Conservation (phyloP, 257 asterid species). For the Anisodus tanguticus region DNA sequence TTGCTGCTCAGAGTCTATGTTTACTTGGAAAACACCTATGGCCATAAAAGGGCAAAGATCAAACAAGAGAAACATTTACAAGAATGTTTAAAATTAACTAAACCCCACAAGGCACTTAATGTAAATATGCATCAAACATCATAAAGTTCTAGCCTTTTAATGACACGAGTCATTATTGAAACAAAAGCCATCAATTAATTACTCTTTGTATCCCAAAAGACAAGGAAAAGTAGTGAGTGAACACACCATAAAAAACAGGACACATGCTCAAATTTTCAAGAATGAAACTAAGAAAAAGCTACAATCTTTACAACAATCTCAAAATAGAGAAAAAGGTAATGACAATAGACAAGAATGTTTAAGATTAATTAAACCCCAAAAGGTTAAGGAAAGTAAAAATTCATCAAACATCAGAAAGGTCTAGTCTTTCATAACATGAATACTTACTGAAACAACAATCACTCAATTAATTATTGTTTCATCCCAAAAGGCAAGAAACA, state of each 20-base stretch:
- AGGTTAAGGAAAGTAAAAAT: not conserved
- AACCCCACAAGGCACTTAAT: not conserved
- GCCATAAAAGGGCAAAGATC: not conserved
- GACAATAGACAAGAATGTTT: not conserved
- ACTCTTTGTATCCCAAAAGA: not conserved
- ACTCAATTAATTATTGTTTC: not conserved
- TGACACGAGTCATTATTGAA: not conserved
- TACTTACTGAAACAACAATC: not conserved
- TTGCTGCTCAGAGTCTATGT: constrained; percentile 62
- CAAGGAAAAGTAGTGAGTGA: not conserved
- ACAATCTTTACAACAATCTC: too few relatives aligned
- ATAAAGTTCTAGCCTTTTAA: constrained; percentile 31
- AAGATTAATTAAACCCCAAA: not conserved
- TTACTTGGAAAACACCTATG: constrained; percentile 75
- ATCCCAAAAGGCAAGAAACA: not conserved
- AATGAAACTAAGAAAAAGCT: not conserved
- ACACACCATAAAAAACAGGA: not conserved
- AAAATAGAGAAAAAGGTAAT: too few relatives aligned
- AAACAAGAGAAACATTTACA: not conserved
- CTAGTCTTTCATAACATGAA: constrained; percentile 3
- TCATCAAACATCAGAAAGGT: constrained; percentile 23
- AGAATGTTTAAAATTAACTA: not conserved
- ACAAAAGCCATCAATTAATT: not conserved
- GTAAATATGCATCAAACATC: not conserved
- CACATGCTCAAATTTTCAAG: not conserved